Percentiles rank a stretch among this genome's conserved stretches.
phyloP scores from a whole-genome alignment of 2,329 filamentous ascomycete genomes.

The Tolypocladium ophioglossoides region DNA sequence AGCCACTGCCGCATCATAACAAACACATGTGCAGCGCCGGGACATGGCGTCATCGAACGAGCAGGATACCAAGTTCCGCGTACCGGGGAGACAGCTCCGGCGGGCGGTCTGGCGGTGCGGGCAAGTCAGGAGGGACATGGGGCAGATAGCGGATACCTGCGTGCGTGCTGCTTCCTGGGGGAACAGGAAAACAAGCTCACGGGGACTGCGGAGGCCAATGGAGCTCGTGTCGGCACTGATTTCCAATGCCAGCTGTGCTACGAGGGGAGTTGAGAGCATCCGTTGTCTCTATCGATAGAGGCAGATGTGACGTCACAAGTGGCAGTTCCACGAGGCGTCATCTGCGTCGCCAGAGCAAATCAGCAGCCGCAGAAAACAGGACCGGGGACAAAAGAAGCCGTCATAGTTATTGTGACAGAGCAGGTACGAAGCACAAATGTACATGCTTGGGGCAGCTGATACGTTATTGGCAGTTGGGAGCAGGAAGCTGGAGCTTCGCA shows the following conservation, averaged over 20 bases:
- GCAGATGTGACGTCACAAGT: not conserved
- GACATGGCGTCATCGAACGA: not conserved
- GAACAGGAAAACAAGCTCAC: not conserved
- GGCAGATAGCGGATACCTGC: not conserved
- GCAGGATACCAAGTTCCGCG: not conserved
- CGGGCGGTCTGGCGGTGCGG: not conserved
- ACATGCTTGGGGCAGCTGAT: no score
- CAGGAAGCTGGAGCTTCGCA: not conserved
- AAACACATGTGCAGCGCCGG: not conserved
- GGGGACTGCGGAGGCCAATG: not conserved
- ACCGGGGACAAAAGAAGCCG: not conserved
- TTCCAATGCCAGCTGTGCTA: not conserved
- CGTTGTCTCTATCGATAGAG: not conserved
- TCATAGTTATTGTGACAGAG: not conserved
- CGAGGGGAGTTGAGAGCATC: not conserved
- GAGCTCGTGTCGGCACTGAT: not conserved
- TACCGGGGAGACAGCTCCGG: not conserved
- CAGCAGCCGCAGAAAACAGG: not conserved
- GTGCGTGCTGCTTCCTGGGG: not conserved
- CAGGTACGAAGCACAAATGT: no score
- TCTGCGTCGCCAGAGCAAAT: not conserved
- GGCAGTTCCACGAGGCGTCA: not conserved
- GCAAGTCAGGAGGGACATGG: not conserved
- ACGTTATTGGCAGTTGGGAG: no score
- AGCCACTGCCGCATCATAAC: not conserved